Evolutionary conservation across 1,139 yeast species (phyloP).

Genomic region (Pichia terricola): DNA sequence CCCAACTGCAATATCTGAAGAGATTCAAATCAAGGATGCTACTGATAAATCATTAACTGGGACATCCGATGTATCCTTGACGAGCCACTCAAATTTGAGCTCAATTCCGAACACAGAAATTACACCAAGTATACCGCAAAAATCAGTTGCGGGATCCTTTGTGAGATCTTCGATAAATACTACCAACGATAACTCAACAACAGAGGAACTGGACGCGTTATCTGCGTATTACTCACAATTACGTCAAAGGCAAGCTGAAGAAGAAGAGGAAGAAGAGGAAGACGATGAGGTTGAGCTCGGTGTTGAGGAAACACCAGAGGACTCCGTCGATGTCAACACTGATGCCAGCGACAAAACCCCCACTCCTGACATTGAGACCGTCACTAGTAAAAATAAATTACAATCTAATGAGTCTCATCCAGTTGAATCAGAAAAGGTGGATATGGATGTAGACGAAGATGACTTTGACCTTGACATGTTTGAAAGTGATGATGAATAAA

Average conservation of each 20-base stretch:
- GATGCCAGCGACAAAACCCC: conserved; percentile 26
- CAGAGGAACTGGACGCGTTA: conserved; percentile 65
- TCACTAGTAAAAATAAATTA: conserved; percentile 1
- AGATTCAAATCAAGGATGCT: background rate
- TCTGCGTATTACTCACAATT: conserved; percentile 72
- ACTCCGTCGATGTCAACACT: conserved; percentile 16
- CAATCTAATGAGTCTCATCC: background rate
- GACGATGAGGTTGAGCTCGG: conserved; percentile 47
- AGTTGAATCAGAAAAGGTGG: background rate
- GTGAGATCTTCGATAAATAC: background rate
- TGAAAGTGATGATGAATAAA: conserved; percentile 16
- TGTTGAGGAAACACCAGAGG: conserved; percentile 34
- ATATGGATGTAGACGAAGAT: conserved; percentile 19
- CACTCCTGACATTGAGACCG: conserved; percentile 14
- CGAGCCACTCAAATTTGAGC: background rate
- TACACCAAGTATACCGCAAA: background rate
- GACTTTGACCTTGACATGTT: conserved; percentile 23
- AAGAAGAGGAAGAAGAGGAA: conserved; percentile 36
- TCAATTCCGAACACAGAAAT: background rate
- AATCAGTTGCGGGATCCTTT: background rate
- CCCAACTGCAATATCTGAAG: background rate
- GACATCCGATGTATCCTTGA: background rate
- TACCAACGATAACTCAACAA: conserved; percentile 13
- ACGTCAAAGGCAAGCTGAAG: conserved; percentile 53
- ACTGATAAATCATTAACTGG: background rate